A percentile compares a stretch with the other conserved stretches of the same genome.
Evolutionary conservation across 1,284 basidiomycete genomes (phyloP).

Genomic region (Ustilago trichophora): DNA sequence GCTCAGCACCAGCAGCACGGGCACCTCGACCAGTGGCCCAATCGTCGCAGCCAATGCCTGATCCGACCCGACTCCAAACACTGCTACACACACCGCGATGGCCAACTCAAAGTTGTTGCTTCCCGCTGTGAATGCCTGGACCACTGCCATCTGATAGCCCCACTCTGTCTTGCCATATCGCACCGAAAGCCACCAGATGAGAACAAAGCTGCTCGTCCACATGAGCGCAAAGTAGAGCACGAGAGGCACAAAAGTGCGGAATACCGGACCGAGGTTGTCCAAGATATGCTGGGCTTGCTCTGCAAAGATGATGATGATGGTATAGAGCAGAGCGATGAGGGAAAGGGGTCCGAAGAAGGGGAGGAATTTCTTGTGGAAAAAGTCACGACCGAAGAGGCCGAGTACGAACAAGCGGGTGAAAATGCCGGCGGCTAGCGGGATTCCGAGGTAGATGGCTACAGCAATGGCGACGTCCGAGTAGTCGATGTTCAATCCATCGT

Average conservation of each 20-base stretch:
- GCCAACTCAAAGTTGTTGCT: constrained; percentile 73
- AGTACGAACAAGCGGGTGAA: constrained; percentile 75
- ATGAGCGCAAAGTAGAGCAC: constrained; percentile 78
- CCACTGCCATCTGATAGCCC: constrained; percentile 66
- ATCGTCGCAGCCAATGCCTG: constrained; percentile 54
- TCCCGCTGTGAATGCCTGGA: constrained; percentile 70
- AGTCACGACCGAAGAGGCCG: constrained; percentile 69
- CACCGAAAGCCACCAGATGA: constrained; percentile 67
- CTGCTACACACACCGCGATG: constrained; percentile 82
- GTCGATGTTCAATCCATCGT: constrained; percentile 70
- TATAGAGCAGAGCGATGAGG: constrained; percentile 72
- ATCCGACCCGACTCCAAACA: constrained; percentile 69
- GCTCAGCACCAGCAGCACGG: constrained; percentile 77
- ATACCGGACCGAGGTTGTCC: constrained; percentile 52
- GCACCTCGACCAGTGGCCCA: constrained; percentile 68
- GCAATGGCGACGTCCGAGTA: constrained; percentile 79
- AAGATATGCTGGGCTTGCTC: constrained; percentile 70
- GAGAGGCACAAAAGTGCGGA: constrained; percentile 75
- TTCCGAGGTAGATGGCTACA: constrained; percentile 73
- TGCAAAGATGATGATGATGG: constrained; percentile 80
- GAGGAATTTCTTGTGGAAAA: constrained; percentile 73
- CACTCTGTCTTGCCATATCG: constrained; percentile 55
- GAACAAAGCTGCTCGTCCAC: constrained; percentile 75
- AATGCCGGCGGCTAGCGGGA: constrained; percentile 76
- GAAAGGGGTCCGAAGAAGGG: constrained; percentile 77